phyloP scores from a whole-genome alignment of 73 alveolate species.

The Tetrahymena malaccensis region DNA sequence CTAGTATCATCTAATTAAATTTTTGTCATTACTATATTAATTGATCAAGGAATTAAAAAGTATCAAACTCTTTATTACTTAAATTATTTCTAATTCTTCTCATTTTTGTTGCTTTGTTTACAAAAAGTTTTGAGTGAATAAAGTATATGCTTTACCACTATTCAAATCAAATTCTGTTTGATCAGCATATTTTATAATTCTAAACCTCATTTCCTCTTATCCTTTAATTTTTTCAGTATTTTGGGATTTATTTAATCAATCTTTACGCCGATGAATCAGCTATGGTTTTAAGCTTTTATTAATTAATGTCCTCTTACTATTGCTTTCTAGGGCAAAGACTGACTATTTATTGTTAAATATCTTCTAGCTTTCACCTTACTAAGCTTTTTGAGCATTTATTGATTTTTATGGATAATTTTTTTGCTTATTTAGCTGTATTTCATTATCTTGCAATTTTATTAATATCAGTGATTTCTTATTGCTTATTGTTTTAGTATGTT shows the following conservation, averaged over 20 bases:
- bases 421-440: background rate
- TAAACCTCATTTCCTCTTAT: background rate
- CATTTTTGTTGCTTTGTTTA: background rate
- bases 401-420: background rate
- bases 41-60: background rate
- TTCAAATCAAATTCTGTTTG: background rate
- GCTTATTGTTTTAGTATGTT: background rate
- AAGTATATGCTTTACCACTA: background rate
- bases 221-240: background rate
- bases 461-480: background rate
- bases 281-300: background rate
- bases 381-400: background rate
- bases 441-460: background rate
- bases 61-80: background rate
- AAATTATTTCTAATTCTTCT: background rate
- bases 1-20: background rate
- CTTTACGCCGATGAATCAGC: background rate
- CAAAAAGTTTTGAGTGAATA: background rate
- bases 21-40: background rate
- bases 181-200: background rate
- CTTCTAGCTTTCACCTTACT: background rate
- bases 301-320: background rate
- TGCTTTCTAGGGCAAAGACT: background rate
- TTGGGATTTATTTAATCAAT: background rate
- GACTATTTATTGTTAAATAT: background rate